phyloP scores from a whole-genome alignment of 139 green algal species.

The Spirogloea muscicola region DNA sequence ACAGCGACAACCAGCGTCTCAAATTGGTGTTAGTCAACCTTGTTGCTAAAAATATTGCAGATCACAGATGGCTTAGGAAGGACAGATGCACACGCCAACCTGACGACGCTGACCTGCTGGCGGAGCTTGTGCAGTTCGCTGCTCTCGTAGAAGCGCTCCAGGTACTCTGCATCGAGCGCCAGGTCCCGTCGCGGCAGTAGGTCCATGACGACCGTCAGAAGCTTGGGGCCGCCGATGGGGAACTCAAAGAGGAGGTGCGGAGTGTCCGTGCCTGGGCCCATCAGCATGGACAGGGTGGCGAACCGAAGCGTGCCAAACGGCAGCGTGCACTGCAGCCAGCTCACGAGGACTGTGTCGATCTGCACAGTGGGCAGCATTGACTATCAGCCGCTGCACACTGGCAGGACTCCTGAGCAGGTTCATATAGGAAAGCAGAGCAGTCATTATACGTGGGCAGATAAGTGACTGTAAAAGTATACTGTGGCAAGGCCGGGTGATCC shows the following conservation, averaged over 20 bases:
- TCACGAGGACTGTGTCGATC: constrained; percentile 14
- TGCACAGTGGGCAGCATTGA: constrained; percentile 7
- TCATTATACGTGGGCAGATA: no score
- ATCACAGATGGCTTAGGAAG: no score
- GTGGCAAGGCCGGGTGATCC: no score
- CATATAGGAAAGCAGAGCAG: no score
- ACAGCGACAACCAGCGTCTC: no score
- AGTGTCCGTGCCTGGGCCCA: constrained; percentile 15
- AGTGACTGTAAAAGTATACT: no score
- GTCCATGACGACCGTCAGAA: constrained; percentile 6
- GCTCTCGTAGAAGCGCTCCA: constrained; percentile 6
- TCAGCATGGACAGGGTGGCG: constrained; percentile 24
- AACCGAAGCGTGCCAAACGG: constrained; percentile 14
- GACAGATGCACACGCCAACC: no score
- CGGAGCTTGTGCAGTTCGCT: background rate
- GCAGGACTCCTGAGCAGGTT: no score
- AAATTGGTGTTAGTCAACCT: no score
- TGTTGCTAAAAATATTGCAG: no score
- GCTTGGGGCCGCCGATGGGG: constrained; percentile 8
- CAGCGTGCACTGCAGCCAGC: constrained; percentile 21
- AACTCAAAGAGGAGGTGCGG: constrained; percentile 33
- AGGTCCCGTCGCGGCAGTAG: constrained; percentile 4
- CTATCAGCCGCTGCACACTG: no score
- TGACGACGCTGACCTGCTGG: constrained; percentile 11
- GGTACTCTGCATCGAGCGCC: constrained; percentile 4